These are phyloP conservation scores for Perilla frutescens DNA, from an alignment of 257 asterid genomes.

Conservation along the genomic window DNA sequence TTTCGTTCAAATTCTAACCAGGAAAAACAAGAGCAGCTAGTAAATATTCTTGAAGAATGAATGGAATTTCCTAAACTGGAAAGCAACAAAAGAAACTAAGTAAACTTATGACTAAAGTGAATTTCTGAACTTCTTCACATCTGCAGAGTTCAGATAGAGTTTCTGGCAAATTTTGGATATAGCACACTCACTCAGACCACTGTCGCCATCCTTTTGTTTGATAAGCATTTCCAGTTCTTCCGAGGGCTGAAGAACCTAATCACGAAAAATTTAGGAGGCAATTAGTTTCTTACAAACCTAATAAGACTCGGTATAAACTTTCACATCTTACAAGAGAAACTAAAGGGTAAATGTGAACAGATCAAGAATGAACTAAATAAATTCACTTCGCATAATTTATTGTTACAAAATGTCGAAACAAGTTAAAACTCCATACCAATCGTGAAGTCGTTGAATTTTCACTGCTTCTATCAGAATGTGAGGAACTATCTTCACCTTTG, in stretches of 20 bases:
- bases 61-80: conserved; percentile 25
- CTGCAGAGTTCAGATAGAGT: conserved; percentile 56
- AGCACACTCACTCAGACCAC: conserved; percentile 52
- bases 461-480: conserved; percentile 40
- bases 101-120: conserved; percentile 47
- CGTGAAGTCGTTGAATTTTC: conserved; percentile 41
- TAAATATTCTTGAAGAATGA: conserved; percentile 28
- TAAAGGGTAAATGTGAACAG: not conserved
- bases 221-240: conserved; percentile 71
- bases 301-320: not conserved
- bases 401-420: not conserved
- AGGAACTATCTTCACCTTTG: conserved; percentile 33
- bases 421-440: conserved; percentile 53
- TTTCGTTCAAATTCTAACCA: conserved; percentile 6
- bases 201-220: conserved; percentile 42
- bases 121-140: conserved; percentile 64
- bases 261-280: not conserved
- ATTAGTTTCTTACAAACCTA: not conserved
- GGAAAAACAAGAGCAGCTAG: not conserved
- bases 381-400: not conserved
- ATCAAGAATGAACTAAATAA: conserved; percentile 8
- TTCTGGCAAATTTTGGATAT: conserved; percentile 69
- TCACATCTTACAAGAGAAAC: not conserved
- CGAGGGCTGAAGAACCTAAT: conserved; percentile 67
- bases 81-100: conserved; percentile 5